These are phyloP conservation scores for Apiotrichum gracile DNA, from an alignment of 1,284 basidiomycete species.

Conservation along the genomic window DNA sequence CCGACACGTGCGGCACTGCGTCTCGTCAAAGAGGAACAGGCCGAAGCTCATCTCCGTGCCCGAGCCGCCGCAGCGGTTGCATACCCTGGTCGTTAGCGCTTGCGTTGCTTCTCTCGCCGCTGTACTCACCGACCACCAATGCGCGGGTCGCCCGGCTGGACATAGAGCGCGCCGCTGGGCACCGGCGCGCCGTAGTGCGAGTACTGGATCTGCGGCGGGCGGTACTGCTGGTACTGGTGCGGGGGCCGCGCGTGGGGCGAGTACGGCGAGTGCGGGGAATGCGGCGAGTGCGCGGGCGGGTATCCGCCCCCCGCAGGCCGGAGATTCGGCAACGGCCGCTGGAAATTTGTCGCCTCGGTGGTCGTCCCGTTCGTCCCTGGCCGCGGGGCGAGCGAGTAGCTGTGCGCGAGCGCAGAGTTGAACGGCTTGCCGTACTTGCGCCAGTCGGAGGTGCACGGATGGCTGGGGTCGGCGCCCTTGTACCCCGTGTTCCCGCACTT, in stretches of 20 bases:
- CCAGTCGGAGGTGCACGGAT: slow-evolving; percentile 40
- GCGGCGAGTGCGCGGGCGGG: slow-evolving; percentile 1
- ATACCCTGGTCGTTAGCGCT: slow-evolving; percentile 18
- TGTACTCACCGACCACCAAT: slow-evolving; percentile 40
- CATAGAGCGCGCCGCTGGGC: slow-evolving; percentile 31
- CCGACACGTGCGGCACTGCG: slow-evolving; percentile 30
- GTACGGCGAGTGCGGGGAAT: background rate
- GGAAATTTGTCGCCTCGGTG: slow-evolving; percentile 33
- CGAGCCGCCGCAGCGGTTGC: slow-evolving; percentile 33
- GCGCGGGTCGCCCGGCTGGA: slow-evolving; percentile 40
- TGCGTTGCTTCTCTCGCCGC: background rate
- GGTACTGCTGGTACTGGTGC: slow-evolving; percentile 7
- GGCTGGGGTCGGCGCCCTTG: slow-evolving; percentile 38
- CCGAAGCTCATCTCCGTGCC: slow-evolving; percentile 24
- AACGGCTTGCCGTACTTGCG: slow-evolving; percentile 43
- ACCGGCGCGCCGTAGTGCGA: slow-evolving; percentile 8
- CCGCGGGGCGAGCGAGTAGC: slow-evolving; percentile 24
- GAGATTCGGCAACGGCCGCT: slow-evolving; percentile 29
- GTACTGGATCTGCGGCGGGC: slow-evolving; percentile 15
- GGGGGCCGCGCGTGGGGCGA: slow-evolving; percentile 3
- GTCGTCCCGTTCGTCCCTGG: slow-evolving; percentile 24
- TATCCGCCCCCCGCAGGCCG: background rate
- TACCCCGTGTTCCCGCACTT: slow-evolving; percentile 47
- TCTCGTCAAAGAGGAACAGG: slow-evolving; percentile 40
- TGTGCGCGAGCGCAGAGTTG: slow-evolving; percentile 37